Evolutionary conservation across 495 filamentous ascomycete genomes (phyloP).

Genomic region (Penicillium verhagenii): DNA sequence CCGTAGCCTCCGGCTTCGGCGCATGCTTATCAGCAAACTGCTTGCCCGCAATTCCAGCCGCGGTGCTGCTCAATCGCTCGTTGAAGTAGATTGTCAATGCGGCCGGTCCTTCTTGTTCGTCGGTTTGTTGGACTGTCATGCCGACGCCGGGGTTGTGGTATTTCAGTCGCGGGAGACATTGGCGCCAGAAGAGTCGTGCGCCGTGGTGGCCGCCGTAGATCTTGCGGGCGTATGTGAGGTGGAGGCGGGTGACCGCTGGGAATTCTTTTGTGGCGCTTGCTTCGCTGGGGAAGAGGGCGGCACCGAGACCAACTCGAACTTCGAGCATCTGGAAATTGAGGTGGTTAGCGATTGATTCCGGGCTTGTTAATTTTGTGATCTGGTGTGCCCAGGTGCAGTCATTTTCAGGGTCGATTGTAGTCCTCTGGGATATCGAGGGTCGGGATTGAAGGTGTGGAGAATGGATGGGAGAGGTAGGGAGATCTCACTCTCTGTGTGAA

Average conservation of each 20-base stretch:
- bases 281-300: constrained; percentile 67
- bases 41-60: constrained; percentile 23
- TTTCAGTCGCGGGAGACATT: constrained; percentile 81
- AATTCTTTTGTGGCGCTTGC: constrained; percentile 48
- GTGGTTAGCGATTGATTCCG: constrained; percentile 9
- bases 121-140: constrained; percentile 74
- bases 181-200: constrained; percentile 85
- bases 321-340: constrained; percentile 57
- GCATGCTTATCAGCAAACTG: constrained; percentile 35
- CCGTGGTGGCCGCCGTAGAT: constrained; percentile 65
- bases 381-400: background rate
- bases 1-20: constrained; percentile 29
- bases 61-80: constrained; percentile 34
- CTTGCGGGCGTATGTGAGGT: constrained; percentile 72
- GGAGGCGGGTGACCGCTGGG: constrained; percentile 69
- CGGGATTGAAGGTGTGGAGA: constrained; percentile 8
- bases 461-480: constrained; percentile 17
- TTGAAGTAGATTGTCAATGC: constrained; percentile 78
- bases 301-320: constrained; percentile 75
- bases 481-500: constrained; percentile 33
- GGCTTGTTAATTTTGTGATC: background rate
- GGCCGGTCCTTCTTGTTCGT: constrained; percentile 51
- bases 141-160: constrained; percentile 85
- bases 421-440: background rate
- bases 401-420: background rate